Evolutionary conservation across 1,284 basidiomycete genomes (phyloP), one percentile per base, ranked within the genome.

Genomic region (Ganoderma lucidum): DNA sequence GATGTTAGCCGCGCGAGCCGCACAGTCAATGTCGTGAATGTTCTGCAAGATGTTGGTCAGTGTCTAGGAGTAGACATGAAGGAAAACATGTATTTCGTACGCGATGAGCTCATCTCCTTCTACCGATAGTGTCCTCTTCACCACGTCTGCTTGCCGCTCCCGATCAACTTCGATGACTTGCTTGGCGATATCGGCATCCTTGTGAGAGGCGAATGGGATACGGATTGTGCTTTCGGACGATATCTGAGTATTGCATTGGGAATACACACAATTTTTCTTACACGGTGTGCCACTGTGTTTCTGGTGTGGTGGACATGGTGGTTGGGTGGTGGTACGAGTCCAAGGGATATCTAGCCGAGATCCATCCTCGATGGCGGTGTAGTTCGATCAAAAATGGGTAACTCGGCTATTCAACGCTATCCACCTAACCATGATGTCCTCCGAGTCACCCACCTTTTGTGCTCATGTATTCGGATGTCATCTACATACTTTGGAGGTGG

Each of bases 141-240:
- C 95, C 4, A 91, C 89, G 51, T 91, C 86, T 2, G 90, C 88
- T 75, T 96, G 94, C 53, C 96, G 84, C 78, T 96, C 95, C 30
- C 85, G 82, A 80, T 97, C 95, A 41, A 97, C 96, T 70, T 94
- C 90, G 75, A 97, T 92, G 64, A 90, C 90, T 78, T 91, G 88
- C 76, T 90, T 92, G 35, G 93, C 94, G 71, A 96, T 93, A 60
- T 80, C 77, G 8, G 96, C 95, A 75, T 97, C 94, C 69, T 90
- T 84, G 28, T 83, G 77, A 19, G 87, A 91, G 48, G 86, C 84
- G 74, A 96, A 95, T 3, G 96, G 95, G 64, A 96, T 90, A 55
- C 89, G 86, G 68, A 96, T 81, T 15, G 88, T 89, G 37, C 93
- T 96, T 66, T 23, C 35, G 30, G 14, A 8, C 3, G 59, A 30